Conservation (phyloP, 768 basidiomycete genomes). For the Boletus speciosus region DNA sequence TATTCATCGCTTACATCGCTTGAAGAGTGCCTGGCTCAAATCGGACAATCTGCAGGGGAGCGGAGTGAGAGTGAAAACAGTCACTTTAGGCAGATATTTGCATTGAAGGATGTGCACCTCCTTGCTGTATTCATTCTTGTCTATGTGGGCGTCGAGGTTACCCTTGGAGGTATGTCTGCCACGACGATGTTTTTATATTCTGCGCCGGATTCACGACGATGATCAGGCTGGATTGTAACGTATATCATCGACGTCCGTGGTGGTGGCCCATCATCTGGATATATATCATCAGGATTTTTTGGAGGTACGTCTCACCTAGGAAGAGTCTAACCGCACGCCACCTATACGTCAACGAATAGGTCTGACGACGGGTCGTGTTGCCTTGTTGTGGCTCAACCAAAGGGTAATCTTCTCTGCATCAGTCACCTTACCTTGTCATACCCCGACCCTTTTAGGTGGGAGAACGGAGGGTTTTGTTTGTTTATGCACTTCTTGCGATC, state of each 20-base stretch:
- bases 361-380: constrained; percentile 53
- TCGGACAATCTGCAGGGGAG: constrained; percentile 47
- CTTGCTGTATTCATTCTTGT: constrained; percentile 62
- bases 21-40: constrained; percentile 50
- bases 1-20: not conserved
- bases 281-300: constrained; percentile 54
- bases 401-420: constrained; percentile 31
- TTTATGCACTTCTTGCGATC: constrained; percentile 52
- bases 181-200: not conserved
- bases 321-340: not conserved
- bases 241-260: constrained; percentile 44
- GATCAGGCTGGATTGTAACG: constrained; percentile 67
- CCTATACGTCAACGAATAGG: constrained; percentile 35
- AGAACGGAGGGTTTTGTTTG: constrained; percentile 49
- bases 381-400: constrained; percentile 53
- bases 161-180: constrained; percentile 34
- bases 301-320: constrained; percentile 38
- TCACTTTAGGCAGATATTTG: constrained; percentile 50
- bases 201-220: not conserved
- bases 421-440: not conserved
- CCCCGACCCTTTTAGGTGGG: constrained; percentile 38
- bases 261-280: constrained; percentile 46
- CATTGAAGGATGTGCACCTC: constrained; percentile 52
- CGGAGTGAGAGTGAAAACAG: constrained; percentile 32
- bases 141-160: constrained; percentile 69